Conservation (phyloP, 2,329 filamentous ascomycete genomes). For the Aspergillus piperis region DNA sequence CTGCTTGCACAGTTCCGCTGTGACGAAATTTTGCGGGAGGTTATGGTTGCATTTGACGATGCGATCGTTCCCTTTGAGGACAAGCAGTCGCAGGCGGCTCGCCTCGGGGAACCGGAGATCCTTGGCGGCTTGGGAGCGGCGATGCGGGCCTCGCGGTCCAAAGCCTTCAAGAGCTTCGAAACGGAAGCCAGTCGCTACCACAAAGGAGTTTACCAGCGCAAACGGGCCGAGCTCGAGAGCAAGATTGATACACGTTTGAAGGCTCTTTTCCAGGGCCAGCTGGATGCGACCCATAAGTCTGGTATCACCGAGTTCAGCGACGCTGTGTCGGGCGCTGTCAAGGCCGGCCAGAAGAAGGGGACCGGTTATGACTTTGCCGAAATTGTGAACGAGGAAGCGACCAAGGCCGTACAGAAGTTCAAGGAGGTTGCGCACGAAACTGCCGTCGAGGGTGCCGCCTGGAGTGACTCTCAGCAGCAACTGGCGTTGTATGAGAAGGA, state of each 20-base stretch:
- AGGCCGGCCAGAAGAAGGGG: constrained; percentile 88
- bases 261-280: constrained; percentile 81
- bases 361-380: constrained; percentile 91
- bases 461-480: constrained; percentile 86
- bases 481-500: constrained; percentile 82
- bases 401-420: constrained; percentile 72
- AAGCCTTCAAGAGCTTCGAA: constrained; percentile 82
- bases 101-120: constrained; percentile 71
- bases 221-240: constrained; percentile 77
- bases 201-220: constrained; percentile 88
- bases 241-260: constrained; percentile 91
- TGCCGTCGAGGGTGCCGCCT: constrained; percentile 74
- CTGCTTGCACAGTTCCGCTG: constrained; percentile 95
- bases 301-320: constrained; percentile 84
- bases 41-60: constrained; percentile 78
- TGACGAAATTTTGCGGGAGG: constrained; percentile 92
- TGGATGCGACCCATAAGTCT: constrained; percentile 83
- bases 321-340: constrained; percentile 82
- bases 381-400: constrained; percentile 83
- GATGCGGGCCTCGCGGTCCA: constrained; percentile 71
- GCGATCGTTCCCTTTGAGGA: constrained; percentile 83
- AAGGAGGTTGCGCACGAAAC: constrained; percentile 73
- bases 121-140: constrained; percentile 72
- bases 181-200: constrained; percentile 90
- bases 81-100: constrained; percentile 72